Evolutionary conservation across 371 early-diverging fungal species (phyloP).

Genomic region (Nematocida sp.): DNA sequence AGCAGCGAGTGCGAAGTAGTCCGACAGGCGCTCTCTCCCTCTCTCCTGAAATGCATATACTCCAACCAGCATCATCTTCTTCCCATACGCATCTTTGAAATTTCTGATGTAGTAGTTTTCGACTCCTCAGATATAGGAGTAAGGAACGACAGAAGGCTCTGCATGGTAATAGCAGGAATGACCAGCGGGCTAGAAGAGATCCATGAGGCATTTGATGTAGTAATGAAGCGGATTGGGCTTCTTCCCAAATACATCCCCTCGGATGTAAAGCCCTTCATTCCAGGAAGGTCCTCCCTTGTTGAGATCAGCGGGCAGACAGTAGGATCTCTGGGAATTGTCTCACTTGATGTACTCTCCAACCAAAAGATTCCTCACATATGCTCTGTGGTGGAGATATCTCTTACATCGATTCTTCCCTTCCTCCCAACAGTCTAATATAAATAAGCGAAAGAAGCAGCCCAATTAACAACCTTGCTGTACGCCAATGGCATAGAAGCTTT

Average conservation of each 20-base stretch:
- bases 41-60: slow-evolving; percentile 84
- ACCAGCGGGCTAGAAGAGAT: slow-evolving; percentile 74
- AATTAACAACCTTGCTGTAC: no score
- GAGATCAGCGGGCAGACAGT: slow-evolving; percentile 8
- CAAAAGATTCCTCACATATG: slow-evolving; percentile 46
- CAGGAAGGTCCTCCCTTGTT: slow-evolving; percentile 25
- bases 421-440: background rate
- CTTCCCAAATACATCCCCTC: background rate
- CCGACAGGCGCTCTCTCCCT: slow-evolving; percentile 83
- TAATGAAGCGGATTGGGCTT: slow-evolving; percentile 39
- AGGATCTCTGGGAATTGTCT: slow-evolving; percentile 27
- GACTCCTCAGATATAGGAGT: slow-evolving; percentile 66
- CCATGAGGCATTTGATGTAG: slow-evolving; percentile 51
- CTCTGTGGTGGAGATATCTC: slow-evolving; percentile 47
- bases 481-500: no score
- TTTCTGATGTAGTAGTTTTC: slow-evolving; percentile 81
- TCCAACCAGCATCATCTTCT: slow-evolving; percentile 81
- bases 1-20: slow-evolving; percentile 84
- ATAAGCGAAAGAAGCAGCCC: background rate
- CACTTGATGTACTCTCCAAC: slow-evolving; percentile 4
- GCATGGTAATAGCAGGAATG: slow-evolving; percentile 78
- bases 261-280: slow-evolving; percentile 14
- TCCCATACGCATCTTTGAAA: slow-evolving; percentile 91
- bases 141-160: slow-evolving; percentile 81
- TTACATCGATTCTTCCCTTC: slow-evolving; percentile 4